Percentiles rank a stretch among this genome's conserved stretches.
Conservation (phyloP, 2,329 filamentous ascomycete species). For the Ophiostoma novo-ulmi region DNA sequence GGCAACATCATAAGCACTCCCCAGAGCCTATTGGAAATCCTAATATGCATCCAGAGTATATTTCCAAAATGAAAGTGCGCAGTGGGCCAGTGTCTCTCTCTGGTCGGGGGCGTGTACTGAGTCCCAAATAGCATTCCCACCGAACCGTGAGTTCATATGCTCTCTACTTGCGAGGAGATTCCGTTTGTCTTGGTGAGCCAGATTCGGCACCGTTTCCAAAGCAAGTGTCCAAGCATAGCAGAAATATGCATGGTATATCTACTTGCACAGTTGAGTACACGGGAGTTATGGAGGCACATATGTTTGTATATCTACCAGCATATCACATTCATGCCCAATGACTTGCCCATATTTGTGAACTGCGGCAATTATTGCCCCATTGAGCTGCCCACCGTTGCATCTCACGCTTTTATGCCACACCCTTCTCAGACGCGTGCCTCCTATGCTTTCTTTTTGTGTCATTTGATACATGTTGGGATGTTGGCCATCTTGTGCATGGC, state of each 20-base stretch:
- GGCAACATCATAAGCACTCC: too few species aligned
- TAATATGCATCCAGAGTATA: too few species aligned
- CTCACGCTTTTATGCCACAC: slow-evolving; percentile 2
- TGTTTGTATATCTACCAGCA: not conserved
- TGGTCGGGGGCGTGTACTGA: not conserved
- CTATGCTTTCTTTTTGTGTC: slow-evolving; percentile 11
- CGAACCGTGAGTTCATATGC: not conserved
- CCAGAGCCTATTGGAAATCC: too few species aligned
- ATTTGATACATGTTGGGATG: not conserved
- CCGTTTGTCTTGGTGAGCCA: not conserved
- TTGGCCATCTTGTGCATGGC: not conserved
- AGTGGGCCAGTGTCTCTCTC: too few species aligned
- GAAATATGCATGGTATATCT: not conserved
- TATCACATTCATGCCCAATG: slow-evolving; percentile 12
- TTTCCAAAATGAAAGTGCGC: too few species aligned
- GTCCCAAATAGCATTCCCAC: not conserved
- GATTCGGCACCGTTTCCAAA: not conserved
- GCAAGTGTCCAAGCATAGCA: not conserved
- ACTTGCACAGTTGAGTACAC: not conserved
- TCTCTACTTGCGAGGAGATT: not conserved
- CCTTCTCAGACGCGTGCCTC: not conserved
- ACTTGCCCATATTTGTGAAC: not conserved
- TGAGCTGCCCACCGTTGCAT: not conserved
- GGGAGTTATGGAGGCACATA: too few species aligned
- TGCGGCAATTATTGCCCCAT: slow-evolving; percentile 7